phyloP scores from a whole-genome alignment of 2,329 filamentous ascomycete species.

The Orbilia oligospora region DNA sequence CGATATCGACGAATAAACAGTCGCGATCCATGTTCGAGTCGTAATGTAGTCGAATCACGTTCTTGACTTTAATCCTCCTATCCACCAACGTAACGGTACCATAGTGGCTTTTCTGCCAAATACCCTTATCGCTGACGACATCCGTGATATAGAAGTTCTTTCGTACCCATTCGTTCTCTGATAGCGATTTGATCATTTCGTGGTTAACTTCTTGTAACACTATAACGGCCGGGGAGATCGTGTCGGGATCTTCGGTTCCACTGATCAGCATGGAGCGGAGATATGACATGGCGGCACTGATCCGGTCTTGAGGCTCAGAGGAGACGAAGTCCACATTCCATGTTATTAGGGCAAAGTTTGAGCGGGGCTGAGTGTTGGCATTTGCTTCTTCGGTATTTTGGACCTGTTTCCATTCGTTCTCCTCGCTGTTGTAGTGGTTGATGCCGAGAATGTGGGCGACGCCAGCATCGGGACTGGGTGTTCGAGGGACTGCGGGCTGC shows the following conservation, averaged over 20 bases:
- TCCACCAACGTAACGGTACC: conserved; percentile 73
- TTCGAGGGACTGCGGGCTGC: conserved; percentile 34
- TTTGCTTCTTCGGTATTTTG: conserved; percentile 44
- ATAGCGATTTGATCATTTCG: conserved; percentile 65
- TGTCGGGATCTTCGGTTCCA: conserved; percentile 37
- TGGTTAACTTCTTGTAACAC: conserved; percentile 51
- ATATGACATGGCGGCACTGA: conserved; percentile 51
- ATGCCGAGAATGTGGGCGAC: conserved; percentile 53
- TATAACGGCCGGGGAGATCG: conserved; percentile 49
- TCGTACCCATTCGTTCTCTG: conserved; percentile 69
- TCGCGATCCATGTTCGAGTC: conserved; percentile 68
- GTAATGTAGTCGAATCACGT: conserved; percentile 72
- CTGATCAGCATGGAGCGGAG: conserved; percentile 53
- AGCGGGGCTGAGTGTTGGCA: conserved; percentile 21
- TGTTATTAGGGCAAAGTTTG: conserved; percentile 54
- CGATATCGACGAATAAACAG: conserved; percentile 72
- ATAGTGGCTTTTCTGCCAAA: conserved; percentile 70
- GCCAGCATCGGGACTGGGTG: conserved; percentile 38
- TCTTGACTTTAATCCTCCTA: conserved; percentile 68
- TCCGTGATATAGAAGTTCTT: conserved; percentile 71
- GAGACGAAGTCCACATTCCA: conserved; percentile 58
- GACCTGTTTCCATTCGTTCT: conserved; percentile 47
- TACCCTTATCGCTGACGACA: conserved; percentile 65
- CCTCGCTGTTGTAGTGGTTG: conserved; percentile 41
- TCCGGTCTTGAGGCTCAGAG: conserved; percentile 48